Percentiles rank a stretch among this genome's conserved stretches.
These are phyloP conservation scores for Boletus coccyginus DNA, from an alignment of 768 basidiomycete genomes.

Conservation along the genomic window DNA sequence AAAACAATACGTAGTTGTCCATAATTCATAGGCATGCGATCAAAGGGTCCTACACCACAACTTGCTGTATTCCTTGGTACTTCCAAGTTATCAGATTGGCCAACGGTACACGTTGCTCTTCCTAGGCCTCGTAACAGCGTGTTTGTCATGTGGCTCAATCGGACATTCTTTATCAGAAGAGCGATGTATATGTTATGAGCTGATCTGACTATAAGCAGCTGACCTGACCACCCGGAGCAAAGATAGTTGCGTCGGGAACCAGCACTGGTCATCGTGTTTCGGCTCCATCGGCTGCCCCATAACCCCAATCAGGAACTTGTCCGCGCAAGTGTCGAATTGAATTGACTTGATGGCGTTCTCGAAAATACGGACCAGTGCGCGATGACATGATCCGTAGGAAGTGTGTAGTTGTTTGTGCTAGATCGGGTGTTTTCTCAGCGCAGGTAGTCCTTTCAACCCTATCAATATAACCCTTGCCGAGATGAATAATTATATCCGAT, in stretches of 20 bases:
- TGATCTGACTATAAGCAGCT: slow-evolving; percentile 26
- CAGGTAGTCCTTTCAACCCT: not conserved
- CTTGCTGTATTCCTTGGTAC: slow-evolving; percentile 27
- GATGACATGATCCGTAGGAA: slow-evolving; percentile 11
- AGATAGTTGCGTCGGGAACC: slow-evolving; percentile 21
- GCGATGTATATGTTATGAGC: slow-evolving; percentile 5
- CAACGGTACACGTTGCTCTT: slow-evolving; percentile 20
- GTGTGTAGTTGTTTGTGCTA: not conserved
- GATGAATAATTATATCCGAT: slow-evolving; percentile 10
- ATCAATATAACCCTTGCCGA: slow-evolving; percentile 1
- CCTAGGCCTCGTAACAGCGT: slow-evolving; percentile 10
- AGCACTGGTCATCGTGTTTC: slow-evolving; percentile 17
- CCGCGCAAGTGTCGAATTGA: slow-evolving; percentile 3
- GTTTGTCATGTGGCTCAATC: slow-evolving; percentile 32
- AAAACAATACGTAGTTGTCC: slow-evolving; percentile 29
- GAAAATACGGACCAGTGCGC: not conserved
- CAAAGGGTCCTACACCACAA: slow-evolving; percentile 25
- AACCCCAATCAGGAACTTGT: slow-evolving; percentile 8
- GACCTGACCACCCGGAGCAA: slow-evolving; percentile 26
- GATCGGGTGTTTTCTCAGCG: not conserved
- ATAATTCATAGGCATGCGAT: slow-evolving; percentile 24
- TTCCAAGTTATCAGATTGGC: slow-evolving; percentile 12
- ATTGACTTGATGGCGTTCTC: slow-evolving; percentile 2
- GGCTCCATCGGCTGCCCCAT: slow-evolving; percentile 19
- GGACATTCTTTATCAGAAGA: slow-evolving; percentile 29